phyloP scores from a whole-genome alignment of 1,139 yeast genomes.

The Chernovozyma aurita region DNA sequence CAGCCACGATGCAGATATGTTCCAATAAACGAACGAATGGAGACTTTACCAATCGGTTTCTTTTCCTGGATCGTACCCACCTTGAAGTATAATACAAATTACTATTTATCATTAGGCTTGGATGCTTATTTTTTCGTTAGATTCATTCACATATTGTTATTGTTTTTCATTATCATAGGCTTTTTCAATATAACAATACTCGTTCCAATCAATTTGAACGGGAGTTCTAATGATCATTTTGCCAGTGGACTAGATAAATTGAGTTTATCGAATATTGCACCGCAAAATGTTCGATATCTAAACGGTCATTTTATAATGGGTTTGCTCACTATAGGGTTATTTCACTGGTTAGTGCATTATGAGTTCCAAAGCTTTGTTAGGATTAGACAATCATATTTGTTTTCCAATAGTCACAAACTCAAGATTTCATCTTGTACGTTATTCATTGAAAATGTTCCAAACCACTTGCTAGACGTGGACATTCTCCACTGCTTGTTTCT shows the following conservation, averaged over 20 bases:
- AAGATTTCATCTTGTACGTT: conserved; percentile 35
- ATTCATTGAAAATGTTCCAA: conserved; percentile 48
- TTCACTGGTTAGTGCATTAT: conserved; percentile 47
- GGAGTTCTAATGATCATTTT: conserved; percentile 25
- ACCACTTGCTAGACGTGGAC: conserved; percentile 22
- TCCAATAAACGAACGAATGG: conserved; percentile 34
- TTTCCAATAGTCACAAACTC: conserved; percentile 20
- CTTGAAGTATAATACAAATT: conserved; percentile 31
- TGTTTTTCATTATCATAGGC: conserved; percentile 49
- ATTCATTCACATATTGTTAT: conserved; percentile 42
- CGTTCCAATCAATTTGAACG: conserved; percentile 53
- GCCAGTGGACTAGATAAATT: conserved; percentile 53
- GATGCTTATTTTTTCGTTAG: conserved; percentile 64
- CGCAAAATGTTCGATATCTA: conserved; percentile 38
- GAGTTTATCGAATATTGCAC: conserved; percentile 59
- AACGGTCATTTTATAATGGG: conserved; percentile 55
- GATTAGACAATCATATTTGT: conserved; percentile 37
- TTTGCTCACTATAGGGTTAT: conserved; percentile 45
- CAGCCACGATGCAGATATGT: conserved; percentile 51
- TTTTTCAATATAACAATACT: conserved; percentile 48
- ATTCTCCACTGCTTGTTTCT: conserved; percentile 17
- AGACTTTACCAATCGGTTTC: conserved; percentile 35
- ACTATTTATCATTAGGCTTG: conserved; percentile 49
- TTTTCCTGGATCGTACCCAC: conserved; percentile 49
- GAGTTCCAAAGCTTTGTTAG: conserved; percentile 48